A percentile compares a stretch with the other conserved stretches of the same genome.
phyloP scores from a whole-genome alignment of 306 rosid species.

The Vigna reflexopilosa region DNA sequence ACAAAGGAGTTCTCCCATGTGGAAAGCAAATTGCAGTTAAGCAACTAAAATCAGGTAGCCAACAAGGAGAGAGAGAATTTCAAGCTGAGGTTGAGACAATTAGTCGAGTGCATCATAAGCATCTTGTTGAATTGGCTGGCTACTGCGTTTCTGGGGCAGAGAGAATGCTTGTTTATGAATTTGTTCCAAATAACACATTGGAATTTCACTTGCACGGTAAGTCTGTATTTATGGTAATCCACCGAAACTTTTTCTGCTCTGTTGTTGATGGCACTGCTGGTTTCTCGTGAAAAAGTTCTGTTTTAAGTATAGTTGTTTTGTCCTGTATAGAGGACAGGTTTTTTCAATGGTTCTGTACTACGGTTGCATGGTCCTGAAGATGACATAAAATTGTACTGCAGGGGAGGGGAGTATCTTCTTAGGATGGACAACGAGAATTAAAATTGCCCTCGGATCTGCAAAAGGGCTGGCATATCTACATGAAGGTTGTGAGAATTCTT shows the following conservation, averaged over 20 bases:
- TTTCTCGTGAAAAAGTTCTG: background rate
- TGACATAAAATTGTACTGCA: conserved; percentile 39
- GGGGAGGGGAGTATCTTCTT: conserved; percentile 49
- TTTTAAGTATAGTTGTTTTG: background rate
- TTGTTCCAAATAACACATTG: conserved; percentile 60
- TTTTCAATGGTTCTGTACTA: conserved; percentile 2
- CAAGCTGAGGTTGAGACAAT: conserved; percentile 65
- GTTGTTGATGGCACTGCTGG: background rate
- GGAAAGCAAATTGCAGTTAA: conserved; percentile 66
- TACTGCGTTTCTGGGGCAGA: conserved; percentile 51
- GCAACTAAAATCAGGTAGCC: conserved; percentile 55
- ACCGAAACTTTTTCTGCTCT: too few relatives aligned
- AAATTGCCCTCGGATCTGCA: conserved; percentile 60
- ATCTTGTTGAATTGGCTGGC: conserved; percentile 63
- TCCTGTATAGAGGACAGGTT: conserved; percentile 3
- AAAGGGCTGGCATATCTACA: conserved; percentile 71
- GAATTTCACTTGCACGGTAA: conserved; percentile 68
- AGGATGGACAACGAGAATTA: conserved; percentile 57
- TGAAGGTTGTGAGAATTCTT: conserved; percentile 59
- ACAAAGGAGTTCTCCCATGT: conserved; percentile 59
- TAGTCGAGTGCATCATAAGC: conserved; percentile 65
- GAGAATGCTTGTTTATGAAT: conserved; percentile 62
- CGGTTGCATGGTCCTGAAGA: conserved; percentile 23
- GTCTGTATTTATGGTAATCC: background rate
- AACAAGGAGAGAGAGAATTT: conserved; percentile 64